phyloP scores from a whole-genome alignment of 2,329 filamentous ascomycete species.

The Calonectria pseudoturangicola region DNA sequence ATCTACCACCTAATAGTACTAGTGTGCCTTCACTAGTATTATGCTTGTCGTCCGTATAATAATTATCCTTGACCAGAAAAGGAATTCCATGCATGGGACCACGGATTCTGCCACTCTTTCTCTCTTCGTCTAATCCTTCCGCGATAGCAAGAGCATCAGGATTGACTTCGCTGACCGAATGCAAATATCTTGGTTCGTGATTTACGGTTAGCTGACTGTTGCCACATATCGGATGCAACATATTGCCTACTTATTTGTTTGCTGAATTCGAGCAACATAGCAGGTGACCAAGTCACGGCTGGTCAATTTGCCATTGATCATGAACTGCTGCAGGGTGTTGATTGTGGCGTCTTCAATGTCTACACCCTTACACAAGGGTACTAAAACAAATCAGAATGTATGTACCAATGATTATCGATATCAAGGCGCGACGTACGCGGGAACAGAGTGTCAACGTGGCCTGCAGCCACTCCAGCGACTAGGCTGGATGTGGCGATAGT shows the following conservation, averaged over 20 bases:
- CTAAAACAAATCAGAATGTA: not conserved
- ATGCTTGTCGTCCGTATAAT: slow-evolving; percentile 75
- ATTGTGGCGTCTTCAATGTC: slow-evolving; percentile 39
- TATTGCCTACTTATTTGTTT: not conserved
- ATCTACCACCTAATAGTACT: slow-evolving; percentile 33
- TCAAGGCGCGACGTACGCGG: too few species aligned
- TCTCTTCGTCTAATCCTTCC: slow-evolving; percentile 56
- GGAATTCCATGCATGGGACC: slow-evolving; percentile 77
- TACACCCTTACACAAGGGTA: slow-evolving; percentile 34
- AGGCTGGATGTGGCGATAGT: too few species aligned
- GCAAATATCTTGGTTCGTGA: not conserved
- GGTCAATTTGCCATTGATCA: slow-evolving; percentile 25
- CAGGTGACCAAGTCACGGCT: slow-evolving; percentile 35
- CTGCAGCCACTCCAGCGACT: too few species aligned
- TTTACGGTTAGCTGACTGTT: too few species aligned
- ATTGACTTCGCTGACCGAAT: slow-evolving; percentile 20
- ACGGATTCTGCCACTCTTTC: slow-evolving; percentile 49
- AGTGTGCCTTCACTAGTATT: slow-evolving; percentile 62
- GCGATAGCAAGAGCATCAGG: slow-evolving; percentile 50
- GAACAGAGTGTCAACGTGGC: too few species aligned
- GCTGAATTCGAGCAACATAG: slow-evolving; percentile 17
- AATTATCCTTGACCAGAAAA: slow-evolving; percentile 80
- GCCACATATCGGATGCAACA: too few species aligned
- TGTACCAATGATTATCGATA: too few species aligned
- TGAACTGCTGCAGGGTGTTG: slow-evolving; percentile 26